A percentile compares a stretch with the other conserved stretches of the same genome.
phyloP scores from a whole-genome alignment of 768 basidiomycete species.

The Panellus pusillus region DNA sequence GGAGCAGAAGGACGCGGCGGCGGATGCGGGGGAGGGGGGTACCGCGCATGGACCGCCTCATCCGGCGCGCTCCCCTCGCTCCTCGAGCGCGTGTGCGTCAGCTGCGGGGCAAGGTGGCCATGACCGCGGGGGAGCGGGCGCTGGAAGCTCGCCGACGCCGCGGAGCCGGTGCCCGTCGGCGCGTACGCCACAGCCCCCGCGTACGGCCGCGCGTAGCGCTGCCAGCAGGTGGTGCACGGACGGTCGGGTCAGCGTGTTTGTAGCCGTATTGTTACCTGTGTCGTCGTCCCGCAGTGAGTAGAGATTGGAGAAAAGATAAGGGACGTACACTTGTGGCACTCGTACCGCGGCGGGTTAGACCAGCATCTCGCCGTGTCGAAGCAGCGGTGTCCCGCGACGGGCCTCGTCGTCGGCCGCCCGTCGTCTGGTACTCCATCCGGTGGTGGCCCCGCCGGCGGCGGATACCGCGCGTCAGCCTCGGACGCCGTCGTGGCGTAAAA shows the following conservation, averaged over 20 bases:
- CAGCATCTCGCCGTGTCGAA: constrained; percentile 59
- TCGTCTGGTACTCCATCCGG: constrained; percentile 40
- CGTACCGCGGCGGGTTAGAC: constrained; percentile 66
- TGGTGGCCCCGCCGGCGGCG: constrained; percentile 32
- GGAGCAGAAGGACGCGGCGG: background rate
- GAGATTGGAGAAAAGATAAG: background rate
- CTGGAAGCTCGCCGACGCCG: constrained; percentile 32
- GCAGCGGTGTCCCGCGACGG: constrained; percentile 65
- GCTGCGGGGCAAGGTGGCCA: constrained; percentile 18
- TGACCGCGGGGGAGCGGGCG: constrained; percentile 33
- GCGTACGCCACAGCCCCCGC: constrained; percentile 59
- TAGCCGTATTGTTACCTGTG: constrained; percentile 8
- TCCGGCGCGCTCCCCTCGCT: too few species aligned
- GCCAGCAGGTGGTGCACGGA: constrained; percentile 57
- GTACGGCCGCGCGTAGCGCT: constrained; percentile 62
- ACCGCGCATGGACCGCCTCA: too few species aligned
- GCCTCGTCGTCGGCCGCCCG: constrained; percentile 60
- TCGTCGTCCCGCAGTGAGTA: background rate
- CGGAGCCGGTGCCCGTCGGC: constrained; percentile 15
- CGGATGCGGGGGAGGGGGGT: too few species aligned
- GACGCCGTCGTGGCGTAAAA: constrained; percentile 50
- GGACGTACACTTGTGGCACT: constrained; percentile 67
- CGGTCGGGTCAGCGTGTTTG: background rate
- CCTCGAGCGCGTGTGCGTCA: background rate
- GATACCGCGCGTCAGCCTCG: constrained; percentile 20